Evolutionary conservation across 306 rosid genomes (phyloP).

Genomic region (Medicago lupulina): DNA sequence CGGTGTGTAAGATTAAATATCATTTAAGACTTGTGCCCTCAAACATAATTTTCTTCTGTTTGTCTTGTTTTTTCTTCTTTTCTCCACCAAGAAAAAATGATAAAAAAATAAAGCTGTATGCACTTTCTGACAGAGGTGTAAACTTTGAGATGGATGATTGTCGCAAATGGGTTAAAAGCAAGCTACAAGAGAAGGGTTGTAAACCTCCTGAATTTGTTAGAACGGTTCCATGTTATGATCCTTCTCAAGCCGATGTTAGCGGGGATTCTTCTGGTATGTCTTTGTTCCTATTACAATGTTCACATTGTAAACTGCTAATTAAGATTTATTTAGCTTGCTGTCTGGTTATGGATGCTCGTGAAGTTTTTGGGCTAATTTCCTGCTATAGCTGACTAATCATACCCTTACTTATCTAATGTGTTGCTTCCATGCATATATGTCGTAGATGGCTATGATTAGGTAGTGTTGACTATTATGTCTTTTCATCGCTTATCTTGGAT

Average conservation of each 20-base stretch:
- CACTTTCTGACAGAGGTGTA: slow-evolving; percentile 53
- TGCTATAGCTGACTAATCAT: slow-evolving; percentile 12
- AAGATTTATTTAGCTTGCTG: slow-evolving; percentile 12
- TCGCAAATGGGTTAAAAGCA: slow-evolving; percentile 75
- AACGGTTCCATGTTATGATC: slow-evolving; percentile 78
- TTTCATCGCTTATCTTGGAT: neutral
- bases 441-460: slow-evolving; percentile 7
- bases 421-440: slow-evolving; percentile 20
- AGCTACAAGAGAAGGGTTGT: slow-evolving; percentile 69
- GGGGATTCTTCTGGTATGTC: slow-evolving; percentile 53
- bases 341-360: slow-evolving; percentile 34
- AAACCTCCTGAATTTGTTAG: slow-evolving; percentile 77
- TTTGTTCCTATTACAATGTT: slow-evolving; percentile 20
- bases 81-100: neutral
- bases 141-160: slow-evolving; percentile 62
- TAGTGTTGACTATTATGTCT: neutral
- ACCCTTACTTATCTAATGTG: neutral
- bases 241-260: slow-evolving; percentile 51
- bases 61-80: slow-evolving; percentile 1
- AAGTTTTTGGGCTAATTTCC: slow-evolving; percentile 30
- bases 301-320: slow-evolving; percentile 2
- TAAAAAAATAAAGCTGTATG: slow-evolving; percentile 37
- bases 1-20: slow-evolving; percentile 57
- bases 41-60: neutral
- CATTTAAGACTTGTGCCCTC: slow-evolving; percentile 12